A percentile compares a stretch with the other conserved stretches of the same genome.
These are phyloP conservation scores for Herpotrichia juniperi DNA, from an alignment of 2,329 filamentous ascomycete genomes.

Conservation along the genomic window DNA sequence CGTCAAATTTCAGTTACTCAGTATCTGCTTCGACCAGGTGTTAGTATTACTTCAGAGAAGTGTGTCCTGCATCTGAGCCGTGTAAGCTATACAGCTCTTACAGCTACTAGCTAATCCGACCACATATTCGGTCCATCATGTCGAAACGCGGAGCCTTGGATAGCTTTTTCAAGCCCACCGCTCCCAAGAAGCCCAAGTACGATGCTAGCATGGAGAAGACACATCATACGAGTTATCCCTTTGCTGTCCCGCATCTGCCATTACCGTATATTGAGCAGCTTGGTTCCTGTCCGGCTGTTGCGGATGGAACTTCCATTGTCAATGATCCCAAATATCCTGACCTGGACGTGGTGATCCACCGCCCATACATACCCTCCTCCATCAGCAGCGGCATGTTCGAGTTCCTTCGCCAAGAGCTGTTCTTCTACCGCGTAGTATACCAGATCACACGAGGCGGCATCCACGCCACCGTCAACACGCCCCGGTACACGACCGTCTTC, in stretches of 20 bases:
- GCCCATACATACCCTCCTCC: conserved; percentile 70
- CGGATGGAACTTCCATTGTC: conserved; percentile 58
- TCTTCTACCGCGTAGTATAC: conserved; percentile 78
- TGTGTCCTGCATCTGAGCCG: too few species aligned
- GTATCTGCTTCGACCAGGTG: not conserved
- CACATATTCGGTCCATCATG: not conserved
- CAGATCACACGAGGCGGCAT: conserved; percentile 70
- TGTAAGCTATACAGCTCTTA: too few species aligned
- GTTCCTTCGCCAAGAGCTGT: conserved; percentile 72
- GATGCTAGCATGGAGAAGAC: conserved; percentile 37
- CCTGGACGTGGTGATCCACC: conserved; percentile 76
- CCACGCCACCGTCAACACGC: conserved; percentile 67
- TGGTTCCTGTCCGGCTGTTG: conserved; percentile 54
- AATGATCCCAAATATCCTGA: conserved; percentile 66
- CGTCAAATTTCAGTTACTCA: too few species aligned
- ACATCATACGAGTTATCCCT: conserved; percentile 59
- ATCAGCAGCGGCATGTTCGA: conserved; percentile 67
- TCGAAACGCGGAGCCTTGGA: conserved; percentile 69
- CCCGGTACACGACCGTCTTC: conserved; percentile 67
- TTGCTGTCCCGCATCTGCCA: conserved; percentile 57
- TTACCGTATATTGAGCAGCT: conserved; percentile 49
- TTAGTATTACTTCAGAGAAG: too few species aligned
- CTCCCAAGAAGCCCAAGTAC: conserved; percentile 48
- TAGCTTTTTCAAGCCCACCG: conserved; percentile 66
- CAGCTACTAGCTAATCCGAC: too few species aligned